A percentile compares a stretch with the other conserved stretches of the same genome.
phyloP scores from a whole-genome alignment of 768 basidiomycete genomes.

The Suillus discolor region DNA sequence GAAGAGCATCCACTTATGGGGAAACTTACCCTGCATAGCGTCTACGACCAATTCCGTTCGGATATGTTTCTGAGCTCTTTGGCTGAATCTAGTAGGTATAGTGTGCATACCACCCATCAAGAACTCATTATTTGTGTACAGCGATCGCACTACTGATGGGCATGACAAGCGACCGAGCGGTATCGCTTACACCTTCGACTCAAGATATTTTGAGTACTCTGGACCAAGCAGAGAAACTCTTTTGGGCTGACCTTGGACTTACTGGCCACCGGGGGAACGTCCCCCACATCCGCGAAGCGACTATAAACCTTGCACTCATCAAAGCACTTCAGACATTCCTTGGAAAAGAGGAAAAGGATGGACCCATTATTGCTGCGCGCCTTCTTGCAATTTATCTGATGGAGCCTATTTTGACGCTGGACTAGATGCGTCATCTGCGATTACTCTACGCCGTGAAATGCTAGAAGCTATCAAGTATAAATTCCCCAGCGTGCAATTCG shows the following conservation, averaged over 20 bases:
- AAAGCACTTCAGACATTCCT: slow-evolving; percentile 80
- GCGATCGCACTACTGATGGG: slow-evolving; percentile 86
- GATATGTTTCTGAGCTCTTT: slow-evolving; percentile 92
- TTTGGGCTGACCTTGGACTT: slow-evolving; percentile 63
- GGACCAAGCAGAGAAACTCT: slow-evolving; percentile 67
- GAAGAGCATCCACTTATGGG: slow-evolving; percentile 78
- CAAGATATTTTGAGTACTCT: slow-evolving; percentile 64
- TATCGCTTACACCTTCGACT: slow-evolving; percentile 44
- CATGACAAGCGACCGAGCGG: slow-evolving; percentile 50
- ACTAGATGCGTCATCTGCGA: slow-evolving; percentile 71
- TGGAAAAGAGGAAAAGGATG: slow-evolving; percentile 54
- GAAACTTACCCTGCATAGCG: slow-evolving; percentile 75
- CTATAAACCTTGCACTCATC: slow-evolving; percentile 69
- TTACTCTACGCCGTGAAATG: slow-evolving; percentile 86
- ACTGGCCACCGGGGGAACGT: slow-evolving; percentile 63
- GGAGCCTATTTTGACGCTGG: background rate
- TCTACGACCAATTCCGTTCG: slow-evolving; percentile 74
- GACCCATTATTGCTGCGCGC: slow-evolving; percentile 58
- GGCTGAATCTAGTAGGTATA: slow-evolving; percentile 82
- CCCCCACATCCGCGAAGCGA: slow-evolving; percentile 72
- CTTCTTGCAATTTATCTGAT: slow-evolving; percentile 47
- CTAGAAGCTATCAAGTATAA: slow-evolving; percentile 80
- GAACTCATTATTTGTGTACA: slow-evolving; percentile 34
- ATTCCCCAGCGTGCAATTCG: slow-evolving; percentile 46
- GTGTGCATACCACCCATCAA: background rate